These are phyloP conservation scores for Mycena sp. DNA, from an alignment of 1,284 basidiomycete species.

Conservation along the genomic window DNA sequence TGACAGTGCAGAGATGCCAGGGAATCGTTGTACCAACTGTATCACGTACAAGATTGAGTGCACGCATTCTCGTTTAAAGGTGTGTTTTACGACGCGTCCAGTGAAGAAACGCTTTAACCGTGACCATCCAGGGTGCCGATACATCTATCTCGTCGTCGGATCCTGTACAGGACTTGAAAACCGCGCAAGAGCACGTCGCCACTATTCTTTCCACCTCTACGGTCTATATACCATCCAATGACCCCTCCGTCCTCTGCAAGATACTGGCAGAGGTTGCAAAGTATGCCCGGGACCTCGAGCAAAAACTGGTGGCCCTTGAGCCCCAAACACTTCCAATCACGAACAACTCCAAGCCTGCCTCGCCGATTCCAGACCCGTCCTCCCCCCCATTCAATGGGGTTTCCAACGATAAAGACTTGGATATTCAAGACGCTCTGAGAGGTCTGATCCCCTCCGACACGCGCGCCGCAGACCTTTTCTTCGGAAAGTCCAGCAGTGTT, in stretches of 20 bases:
- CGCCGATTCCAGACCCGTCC: neutral
- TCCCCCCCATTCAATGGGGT: no score
- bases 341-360: no score
- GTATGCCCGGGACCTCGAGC: conserved; percentile 17
- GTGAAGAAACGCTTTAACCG: no score
- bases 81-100: neutral
- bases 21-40: neutral
- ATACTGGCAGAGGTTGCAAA: conserved; percentile 9
- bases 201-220: conserved; percentile 12
- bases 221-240: conserved; percentile 11
- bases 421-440: neutral
- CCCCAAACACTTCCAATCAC: neutral
- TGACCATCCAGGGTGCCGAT: neutral
- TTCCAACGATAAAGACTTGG: no score
- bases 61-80: neutral
- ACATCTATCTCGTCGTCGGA: neutral
- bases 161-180: neutral
- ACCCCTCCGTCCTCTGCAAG: neutral
- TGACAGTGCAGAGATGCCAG: conserved; percentile 1
- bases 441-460: neutral
- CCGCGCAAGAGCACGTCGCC: conserved; percentile 2
- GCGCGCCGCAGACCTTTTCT: neutral
- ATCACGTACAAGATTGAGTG: neutral
- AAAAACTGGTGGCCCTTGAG: neutral
- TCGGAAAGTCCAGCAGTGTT: conserved; percentile 9